Percentiles rank a stretch among this genome's conserved stretches.
Evolutionary conservation across 2,329 filamentous ascomycete genomes (phyloP).

Genomic region (Penicillium griseofulvum): DNA sequence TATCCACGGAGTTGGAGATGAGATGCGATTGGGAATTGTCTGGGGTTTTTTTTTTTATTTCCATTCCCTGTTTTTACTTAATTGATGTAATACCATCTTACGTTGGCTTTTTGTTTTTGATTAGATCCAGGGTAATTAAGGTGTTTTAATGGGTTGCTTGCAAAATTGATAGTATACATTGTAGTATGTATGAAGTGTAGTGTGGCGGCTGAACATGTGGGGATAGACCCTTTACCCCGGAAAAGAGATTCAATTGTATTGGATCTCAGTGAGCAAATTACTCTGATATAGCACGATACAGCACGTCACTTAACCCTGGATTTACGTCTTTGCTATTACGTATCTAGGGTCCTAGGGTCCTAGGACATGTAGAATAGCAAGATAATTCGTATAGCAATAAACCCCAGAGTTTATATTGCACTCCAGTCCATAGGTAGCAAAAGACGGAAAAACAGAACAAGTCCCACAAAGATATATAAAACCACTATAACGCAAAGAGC

Average conservation of each 20-base stretch:
- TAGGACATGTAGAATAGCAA: not conserved
- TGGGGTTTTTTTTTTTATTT: slow-evolving; percentile 2
- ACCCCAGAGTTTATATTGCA: not conserved
- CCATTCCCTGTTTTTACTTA: slow-evolving; percentile 4
- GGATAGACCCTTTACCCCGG: slow-evolving; percentile 5
- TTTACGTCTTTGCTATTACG: not conserved
- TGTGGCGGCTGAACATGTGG: not conserved
- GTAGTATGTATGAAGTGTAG: not conserved
- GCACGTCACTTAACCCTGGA: not conserved
- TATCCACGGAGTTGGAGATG: slow-evolving; percentile 5
- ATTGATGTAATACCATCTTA: slow-evolving; percentile 29
- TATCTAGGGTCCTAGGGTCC: no score
- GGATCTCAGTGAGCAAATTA: not conserved
- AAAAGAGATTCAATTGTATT: slow-evolving; percentile 2
- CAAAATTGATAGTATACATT: not conserved
- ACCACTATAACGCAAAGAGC: not conserved
- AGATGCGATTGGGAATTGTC: not conserved
- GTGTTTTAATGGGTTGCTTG: slow-evolving; percentile 23
- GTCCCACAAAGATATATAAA: slow-evolving; percentile 2
- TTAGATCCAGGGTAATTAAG: slow-evolving; percentile 16
- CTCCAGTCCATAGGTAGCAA: not conserved
- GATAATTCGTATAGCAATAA: not conserved
- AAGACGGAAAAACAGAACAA: not conserved
- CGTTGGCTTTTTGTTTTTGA: slow-evolving; percentile 12
- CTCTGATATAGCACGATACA: slow-evolving; percentile 1